Base-by-base conservation (phyloP, 1,139 yeast genomes). In the Wickerhamiella infanticola region DNA sequence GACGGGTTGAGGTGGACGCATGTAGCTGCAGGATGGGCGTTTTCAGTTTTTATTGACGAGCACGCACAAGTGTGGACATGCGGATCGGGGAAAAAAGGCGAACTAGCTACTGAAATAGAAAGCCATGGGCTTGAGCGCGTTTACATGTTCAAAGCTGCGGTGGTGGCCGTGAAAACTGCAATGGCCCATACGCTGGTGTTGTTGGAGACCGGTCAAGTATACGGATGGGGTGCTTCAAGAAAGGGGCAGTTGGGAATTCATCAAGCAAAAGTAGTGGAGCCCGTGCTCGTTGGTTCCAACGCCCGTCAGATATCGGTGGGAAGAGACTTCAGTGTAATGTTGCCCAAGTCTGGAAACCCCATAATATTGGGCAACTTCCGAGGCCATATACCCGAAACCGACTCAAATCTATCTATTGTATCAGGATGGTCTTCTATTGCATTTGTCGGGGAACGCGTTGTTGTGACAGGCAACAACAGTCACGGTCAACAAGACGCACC, bases 201-300 rank as follows among this genome's bases (percentile, higher is more conserved):
- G 35, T 57, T 69, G 1, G 57, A 55, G 1, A 62, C 68, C 43
- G 74, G 74, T 0, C 55, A 61, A 3, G 60, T 81, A 1, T 74
- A 69, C 55, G 95, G 94, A 0, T 86, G 95, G 93, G 97, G 97
- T 0, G 75, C 74, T 43, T 74, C 82, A 43, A 72, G 86, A 39
- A 81, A 79, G 57, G 86, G 90, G 5, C 95, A 86, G 58, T 60
- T 86, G 24, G 73, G 60, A 39, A 44, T 37, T 1, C 38, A 44
- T 57, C 42, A 47, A 42, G 18, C 48, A 55, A 0, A 51, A 56
- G 13, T 29, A 59, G 3, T 67, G 66, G 3, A 42, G 46, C 18
- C 52, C 51, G 35, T 37, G 26, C 48, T 46, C 1, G 18, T 13
- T 18, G 37, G 42, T 26, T 18, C 24, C 11, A 35, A 40, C 5